Percentiles rank a stretch among this genome's conserved stretches.
These are phyloP conservation scores for Arabis hirsuta DNA, from an alignment of 345 rosid species.

Conservation along the genomic window DNA sequence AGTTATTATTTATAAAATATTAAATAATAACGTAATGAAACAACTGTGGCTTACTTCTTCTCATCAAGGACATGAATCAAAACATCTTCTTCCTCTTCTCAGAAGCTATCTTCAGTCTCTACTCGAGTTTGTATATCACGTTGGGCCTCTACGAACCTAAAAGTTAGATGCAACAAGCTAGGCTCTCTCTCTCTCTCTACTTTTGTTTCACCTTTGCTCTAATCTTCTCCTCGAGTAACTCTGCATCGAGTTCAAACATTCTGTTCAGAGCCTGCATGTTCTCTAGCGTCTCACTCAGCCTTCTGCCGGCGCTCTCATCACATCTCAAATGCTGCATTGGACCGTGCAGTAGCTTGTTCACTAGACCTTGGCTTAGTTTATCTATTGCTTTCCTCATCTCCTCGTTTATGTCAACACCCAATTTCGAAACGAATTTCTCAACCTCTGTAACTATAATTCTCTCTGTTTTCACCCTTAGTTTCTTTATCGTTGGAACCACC, in stretches of 20 bases:
- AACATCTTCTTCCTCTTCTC: too few species aligned
- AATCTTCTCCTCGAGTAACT: slow-evolving; percentile 71
- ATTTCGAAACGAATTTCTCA: too few species aligned
- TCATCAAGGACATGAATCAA: background rate
- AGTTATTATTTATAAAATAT: too few species aligned
- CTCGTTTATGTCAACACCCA: too few species aligned
- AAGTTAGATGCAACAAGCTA: background rate
- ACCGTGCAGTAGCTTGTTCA: too few species aligned
- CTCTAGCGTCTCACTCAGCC: slow-evolving; percentile 64
- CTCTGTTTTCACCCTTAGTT: too few species aligned
- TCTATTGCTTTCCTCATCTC: too few species aligned
- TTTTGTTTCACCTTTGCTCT: slow-evolving; percentile 60
- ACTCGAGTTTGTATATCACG: background rate
- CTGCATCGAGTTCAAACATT: slow-evolving; percentile 75
- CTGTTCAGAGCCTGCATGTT: slow-evolving; percentile 87
- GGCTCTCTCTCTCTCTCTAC: slow-evolving; percentile 26
- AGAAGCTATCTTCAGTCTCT: background rate
- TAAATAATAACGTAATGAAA: too few species aligned
- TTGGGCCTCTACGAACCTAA: slow-evolving; percentile 17
- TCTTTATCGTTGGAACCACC: too few species aligned
- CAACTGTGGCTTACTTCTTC: background rate
- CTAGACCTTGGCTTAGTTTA: too few species aligned
- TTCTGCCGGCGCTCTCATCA: background rate
- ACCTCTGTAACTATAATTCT: too few species aligned
- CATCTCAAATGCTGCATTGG: too few species aligned